These are phyloP conservation scores for Plasmodium malariae DNA, from an alignment of 169 alveolate species.

Conservation along the genomic window DNA sequence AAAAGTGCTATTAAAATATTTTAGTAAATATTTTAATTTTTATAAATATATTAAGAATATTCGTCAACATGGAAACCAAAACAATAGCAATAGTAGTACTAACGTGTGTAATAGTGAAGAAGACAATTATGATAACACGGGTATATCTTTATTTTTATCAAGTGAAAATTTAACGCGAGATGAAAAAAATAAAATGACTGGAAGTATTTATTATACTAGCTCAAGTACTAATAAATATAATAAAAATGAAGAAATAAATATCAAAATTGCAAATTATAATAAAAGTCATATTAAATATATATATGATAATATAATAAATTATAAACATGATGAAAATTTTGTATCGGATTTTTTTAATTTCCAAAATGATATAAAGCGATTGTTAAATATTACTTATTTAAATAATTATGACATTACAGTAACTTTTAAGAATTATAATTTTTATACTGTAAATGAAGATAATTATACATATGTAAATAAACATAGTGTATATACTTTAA, in stretches of 20 bases:
- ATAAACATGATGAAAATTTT: slow-evolving; percentile 49
- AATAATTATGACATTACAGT: slow-evolving; percentile 21
- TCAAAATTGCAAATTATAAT: background rate
- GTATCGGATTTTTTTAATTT: background rate
- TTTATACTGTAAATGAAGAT: slow-evolving; percentile 57
- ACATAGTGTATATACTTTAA: slow-evolving; percentile 30
- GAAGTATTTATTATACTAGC: background rate
- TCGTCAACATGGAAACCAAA: slow-evolving; percentile 8
- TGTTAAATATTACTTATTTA: slow-evolving; percentile 27
- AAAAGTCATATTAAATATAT: slow-evolving; percentile 33
- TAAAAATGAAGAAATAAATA: slow-evolving; percentile 17
- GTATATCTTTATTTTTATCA: no score
- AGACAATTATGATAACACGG: no score
- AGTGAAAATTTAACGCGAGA: background rate
- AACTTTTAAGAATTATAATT: slow-evolving; percentile 26
- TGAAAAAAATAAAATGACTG: background rate
- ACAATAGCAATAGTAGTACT: background rate
- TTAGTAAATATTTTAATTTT: slow-evolving; percentile 28
- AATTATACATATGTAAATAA: slow-evolving; percentile 41
- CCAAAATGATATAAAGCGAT: slow-evolving; percentile 25
- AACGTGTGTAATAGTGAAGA: background rate
- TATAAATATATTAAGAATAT: background rate
- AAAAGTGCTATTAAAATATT: slow-evolving; percentile 38
- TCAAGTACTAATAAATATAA: background rate
- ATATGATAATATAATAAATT: slow-evolving; percentile 35